Conservation (phyloP, 208 protist species). For the Herpetomonas samuelpessoai region DNA sequence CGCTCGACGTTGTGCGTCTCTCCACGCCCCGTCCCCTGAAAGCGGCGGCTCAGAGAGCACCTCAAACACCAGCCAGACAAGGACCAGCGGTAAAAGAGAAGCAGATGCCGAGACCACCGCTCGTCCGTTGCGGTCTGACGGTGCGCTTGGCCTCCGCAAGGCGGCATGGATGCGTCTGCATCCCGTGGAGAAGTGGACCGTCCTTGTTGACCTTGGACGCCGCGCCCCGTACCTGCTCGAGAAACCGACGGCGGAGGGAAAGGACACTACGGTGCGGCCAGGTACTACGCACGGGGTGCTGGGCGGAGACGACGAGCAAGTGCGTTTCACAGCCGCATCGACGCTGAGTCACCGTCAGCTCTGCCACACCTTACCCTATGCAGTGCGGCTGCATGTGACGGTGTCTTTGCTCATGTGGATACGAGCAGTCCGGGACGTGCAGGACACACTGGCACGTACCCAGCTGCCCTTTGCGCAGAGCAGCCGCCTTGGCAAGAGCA, state of each 20-base stretch:
- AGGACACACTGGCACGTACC: constrained; percentile 65
- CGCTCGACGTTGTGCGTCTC: no score
- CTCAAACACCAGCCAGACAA: no score
- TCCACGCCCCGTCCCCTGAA: no score
- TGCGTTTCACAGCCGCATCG: constrained; percentile 18
- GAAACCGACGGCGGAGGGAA: neutral
- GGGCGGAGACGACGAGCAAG: constrained; percentile 16
- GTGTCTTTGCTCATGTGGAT: constrained; percentile 73
- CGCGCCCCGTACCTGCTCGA: constrained; percentile 48
- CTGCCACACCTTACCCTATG: constrained; percentile 50
- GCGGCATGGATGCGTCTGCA: constrained; percentile 55
- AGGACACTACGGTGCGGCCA: neutral
- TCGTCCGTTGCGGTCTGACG: neutral
- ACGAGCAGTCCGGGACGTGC: constrained; percentile 50
- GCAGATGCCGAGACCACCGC: neutral
- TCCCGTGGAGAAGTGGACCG: constrained; percentile 73
- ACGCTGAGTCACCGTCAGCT: constrained; percentile 25
- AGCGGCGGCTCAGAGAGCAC: no score
- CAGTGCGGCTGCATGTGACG: constrained; percentile 48
- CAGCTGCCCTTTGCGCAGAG: constrained; percentile 47
- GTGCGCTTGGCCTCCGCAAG: constrained; percentile 16
- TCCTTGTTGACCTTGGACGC: constrained; percentile 59
- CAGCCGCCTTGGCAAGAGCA: constrained; percentile 21
- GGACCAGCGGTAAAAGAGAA: no score
- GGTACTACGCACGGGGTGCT: neutral